phyloP scores from a whole-genome alignment of 192 early-diverging fungal genomes.

The Funneliformis mosseae region DNA sequence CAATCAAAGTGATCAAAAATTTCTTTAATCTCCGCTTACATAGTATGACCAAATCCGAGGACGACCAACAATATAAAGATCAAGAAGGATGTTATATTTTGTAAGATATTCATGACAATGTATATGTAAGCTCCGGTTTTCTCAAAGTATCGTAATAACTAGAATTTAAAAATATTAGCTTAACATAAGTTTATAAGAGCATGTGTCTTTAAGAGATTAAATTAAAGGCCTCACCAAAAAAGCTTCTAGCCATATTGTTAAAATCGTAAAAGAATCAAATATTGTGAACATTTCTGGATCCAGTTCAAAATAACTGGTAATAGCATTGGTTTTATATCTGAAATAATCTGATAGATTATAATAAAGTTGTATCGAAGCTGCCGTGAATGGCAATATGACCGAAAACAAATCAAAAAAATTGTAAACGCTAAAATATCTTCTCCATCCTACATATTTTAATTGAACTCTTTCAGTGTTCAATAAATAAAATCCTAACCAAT shows the following conservation, averaged over 20 bases:
- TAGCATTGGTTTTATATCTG: not conserved
- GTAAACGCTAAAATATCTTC: constrained; percentile 3
- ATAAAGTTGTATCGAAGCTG: not conserved
- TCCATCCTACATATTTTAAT: not conserved
- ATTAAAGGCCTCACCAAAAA: not conserved
- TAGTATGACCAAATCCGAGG: constrained; percentile 8
- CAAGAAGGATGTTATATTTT: not conserved
- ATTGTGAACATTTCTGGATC: not conserved
- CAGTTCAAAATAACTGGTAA: not conserved
- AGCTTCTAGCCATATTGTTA: not conserved
- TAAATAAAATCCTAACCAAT: constrained; percentile 1
- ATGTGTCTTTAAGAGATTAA: too few relatives aligned
- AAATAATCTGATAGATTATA: not conserved
- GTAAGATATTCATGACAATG: not conserved
- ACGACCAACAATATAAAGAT: not conserved
- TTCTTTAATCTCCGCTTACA: not conserved
- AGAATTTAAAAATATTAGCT: not conserved
- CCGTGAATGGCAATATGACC: not conserved
- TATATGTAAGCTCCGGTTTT: not conserved
- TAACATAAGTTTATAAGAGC: not conserved
- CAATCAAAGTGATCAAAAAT: too few relatives aligned
- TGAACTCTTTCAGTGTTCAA: not conserved
- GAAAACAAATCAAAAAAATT: constrained; percentile 11
- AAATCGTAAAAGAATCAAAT: not conserved
- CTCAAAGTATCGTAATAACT: not conserved